Conservation (phyloP, 768 basidiomycete species). For the Ramaria rubella region DNA sequence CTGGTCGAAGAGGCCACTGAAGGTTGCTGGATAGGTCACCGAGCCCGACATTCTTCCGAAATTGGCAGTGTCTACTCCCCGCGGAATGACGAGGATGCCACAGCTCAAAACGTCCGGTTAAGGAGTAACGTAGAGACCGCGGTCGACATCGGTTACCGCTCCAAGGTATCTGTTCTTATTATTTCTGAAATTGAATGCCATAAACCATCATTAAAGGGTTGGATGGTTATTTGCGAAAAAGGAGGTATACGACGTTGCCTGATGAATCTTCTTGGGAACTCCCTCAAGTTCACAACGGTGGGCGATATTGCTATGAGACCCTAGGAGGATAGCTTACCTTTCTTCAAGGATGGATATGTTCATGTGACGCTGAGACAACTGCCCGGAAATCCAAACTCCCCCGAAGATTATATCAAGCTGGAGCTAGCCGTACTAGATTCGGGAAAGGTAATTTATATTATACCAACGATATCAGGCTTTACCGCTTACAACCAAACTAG, state of each 20-base stretch:
- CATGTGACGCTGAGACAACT: slow-evolving; percentile 78
- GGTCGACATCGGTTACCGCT: slow-evolving; percentile 72
- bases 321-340: background rate
- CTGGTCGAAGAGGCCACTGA: slow-evolving; percentile 87
- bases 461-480: background rate
- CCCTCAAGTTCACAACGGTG: slow-evolving; percentile 85
- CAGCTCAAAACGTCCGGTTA: slow-evolving; percentile 32
- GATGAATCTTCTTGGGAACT: slow-evolving; percentile 95
- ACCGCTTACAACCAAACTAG: slow-evolving; percentile 25
- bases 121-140: slow-evolving; percentile 70
- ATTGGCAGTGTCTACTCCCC: slow-evolving; percentile 93
- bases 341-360: slow-evolving; percentile 71
- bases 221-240: slow-evolving; percentile 83
- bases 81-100: slow-evolving; percentile 46
- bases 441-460: slow-evolving; percentile 57
- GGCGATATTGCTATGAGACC: slow-evolving; percentile 16
- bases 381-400: slow-evolving; percentile 45
- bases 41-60: slow-evolving; percentile 67
- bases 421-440: slow-evolving; percentile 85
- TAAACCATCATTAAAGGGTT: slow-evolving; percentile 48
- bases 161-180: slow-evolving; percentile 41
- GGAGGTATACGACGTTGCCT: slow-evolving; percentile 86
- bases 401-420: slow-evolving; percentile 58
- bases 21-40: slow-evolving; percentile 90
- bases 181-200: background rate